Percentiles rank a stretch among this genome's conserved stretches.
phyloP scores from a whole-genome alignment of 257 asterid species.

The Scutellaria galericulata region DNA sequence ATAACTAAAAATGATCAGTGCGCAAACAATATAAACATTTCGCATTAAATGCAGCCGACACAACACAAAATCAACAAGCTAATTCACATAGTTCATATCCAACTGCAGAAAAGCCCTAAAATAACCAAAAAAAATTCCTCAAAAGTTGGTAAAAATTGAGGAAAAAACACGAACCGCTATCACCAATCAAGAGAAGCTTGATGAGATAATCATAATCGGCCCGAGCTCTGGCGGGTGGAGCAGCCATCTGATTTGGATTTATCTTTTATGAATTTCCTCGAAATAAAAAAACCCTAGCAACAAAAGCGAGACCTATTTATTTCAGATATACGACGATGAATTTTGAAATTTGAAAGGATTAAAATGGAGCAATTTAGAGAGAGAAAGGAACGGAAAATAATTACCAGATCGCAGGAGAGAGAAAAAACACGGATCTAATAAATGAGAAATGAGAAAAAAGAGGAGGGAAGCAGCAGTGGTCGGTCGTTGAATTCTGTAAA shows the following conservation, averaged over 20 bases:
- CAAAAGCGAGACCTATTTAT: slow-evolving; percentile 2
- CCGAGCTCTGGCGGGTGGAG: slow-evolving; percentile 76
- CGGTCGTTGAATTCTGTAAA: slow-evolving; percentile 42
- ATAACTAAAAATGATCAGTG: neutral
- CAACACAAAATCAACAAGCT: neutral
- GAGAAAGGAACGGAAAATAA: slow-evolving; percentile 19
- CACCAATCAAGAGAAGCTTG: slow-evolving; percentile 75
- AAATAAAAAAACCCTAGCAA: slow-evolving; percentile 43
- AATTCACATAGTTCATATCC: slow-evolving; percentile 18
- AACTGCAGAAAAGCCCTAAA: slow-evolving; percentile 2
- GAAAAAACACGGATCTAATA: slow-evolving; percentile 50
- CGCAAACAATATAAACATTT: neutral
- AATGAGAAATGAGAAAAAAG: slow-evolving; percentile 48
- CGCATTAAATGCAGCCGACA: slow-evolving; percentile 28
- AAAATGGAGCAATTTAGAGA: neutral
- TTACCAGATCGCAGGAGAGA: slow-evolving; percentile 57
- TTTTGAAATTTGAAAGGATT: slow-evolving; percentile 22
- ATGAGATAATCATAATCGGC: slow-evolving; percentile 77
- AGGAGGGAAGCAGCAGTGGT: slow-evolving; percentile 59
- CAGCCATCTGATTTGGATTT: slow-evolving; percentile 54
- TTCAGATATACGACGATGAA: neutral
- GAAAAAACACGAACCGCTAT: slow-evolving; percentile 55
- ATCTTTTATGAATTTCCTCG: slow-evolving; percentile 31
- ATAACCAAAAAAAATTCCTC: neutral
- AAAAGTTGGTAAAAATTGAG: neutral